Conservation (phyloP, 2,329 filamentous ascomycete species). For the Elsinoe perseae region DNA sequence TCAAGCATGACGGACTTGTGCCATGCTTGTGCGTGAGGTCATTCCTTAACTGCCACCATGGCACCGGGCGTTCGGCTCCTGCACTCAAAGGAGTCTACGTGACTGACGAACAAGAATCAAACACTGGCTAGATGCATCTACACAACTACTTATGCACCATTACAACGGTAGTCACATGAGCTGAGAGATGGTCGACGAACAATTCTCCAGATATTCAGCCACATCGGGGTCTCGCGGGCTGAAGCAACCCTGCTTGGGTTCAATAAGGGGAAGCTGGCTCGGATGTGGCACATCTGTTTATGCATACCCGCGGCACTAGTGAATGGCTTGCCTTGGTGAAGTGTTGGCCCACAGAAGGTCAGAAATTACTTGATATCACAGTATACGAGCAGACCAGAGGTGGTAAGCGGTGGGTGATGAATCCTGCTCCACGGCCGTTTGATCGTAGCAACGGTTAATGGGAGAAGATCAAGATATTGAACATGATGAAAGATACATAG, state of each 20-base stretch:
- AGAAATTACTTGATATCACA: not conserved
- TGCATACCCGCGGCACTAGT: not conserved
- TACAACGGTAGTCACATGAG: not conserved
- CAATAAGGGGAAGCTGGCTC: not conserved
- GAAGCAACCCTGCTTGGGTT: not conserved
- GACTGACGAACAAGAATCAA: not conserved
- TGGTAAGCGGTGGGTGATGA: not conserved
- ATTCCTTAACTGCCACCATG: not conserved
- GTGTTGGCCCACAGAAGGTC: not conserved
- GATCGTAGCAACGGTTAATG: not conserved
- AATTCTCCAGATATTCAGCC: not conserved
- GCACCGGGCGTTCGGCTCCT: not conserved
- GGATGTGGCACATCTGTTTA: not conserved
- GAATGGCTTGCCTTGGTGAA: not conserved
- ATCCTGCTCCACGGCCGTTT: not conserved
- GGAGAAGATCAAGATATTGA: not conserved
- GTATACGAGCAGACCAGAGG: not conserved
- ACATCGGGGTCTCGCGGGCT: not conserved
- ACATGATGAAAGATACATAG: not conserved
- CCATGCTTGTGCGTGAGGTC: constrained; percentile 6
- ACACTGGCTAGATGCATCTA: not conserved
- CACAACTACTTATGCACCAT: not conserved
- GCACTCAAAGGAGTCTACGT: not conserved
- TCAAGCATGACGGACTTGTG: not conserved
- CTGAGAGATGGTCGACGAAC: not conserved